phyloP scores from a whole-genome alignment of 2,329 filamentous ascomycete genomes.

The Orbilia brochopaga region DNA sequence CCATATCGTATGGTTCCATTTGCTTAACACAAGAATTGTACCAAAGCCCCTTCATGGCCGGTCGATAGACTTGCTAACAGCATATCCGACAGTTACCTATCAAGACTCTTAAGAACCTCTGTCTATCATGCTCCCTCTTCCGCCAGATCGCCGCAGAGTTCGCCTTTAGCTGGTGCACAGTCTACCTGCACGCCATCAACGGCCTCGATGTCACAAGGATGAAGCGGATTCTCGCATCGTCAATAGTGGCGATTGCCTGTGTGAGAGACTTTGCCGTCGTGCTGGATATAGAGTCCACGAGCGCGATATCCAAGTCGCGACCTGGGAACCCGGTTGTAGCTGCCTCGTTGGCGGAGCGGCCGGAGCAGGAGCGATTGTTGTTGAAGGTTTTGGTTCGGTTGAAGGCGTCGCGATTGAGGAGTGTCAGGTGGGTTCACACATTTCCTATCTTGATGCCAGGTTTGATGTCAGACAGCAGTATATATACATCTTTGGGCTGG shows the following conservation, averaged over 20 bases:
- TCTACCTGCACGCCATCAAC: neutral
- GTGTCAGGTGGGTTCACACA: neutral
- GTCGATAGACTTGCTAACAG: neutral
- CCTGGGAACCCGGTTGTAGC: neutral
- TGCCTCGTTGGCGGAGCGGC: neutral
- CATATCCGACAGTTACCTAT: neutral
- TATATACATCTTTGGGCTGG: no score
- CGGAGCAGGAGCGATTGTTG: neutral
- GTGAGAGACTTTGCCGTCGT: slow-evolving; percentile 1
- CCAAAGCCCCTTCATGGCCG: no score
- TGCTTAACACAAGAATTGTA: no score
- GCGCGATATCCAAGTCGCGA: no score
- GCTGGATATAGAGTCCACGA: neutral
- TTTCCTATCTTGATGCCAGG: no score
- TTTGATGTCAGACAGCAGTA: no score
- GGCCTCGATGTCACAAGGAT: neutral
- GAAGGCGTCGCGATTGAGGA: neutral
- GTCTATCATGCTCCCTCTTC: slow-evolving; percentile 4
- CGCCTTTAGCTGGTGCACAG: neutral
- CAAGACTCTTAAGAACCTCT: neutral
- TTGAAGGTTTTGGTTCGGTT: neutral
- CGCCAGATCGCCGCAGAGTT: neutral
- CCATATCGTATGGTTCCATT: no score
- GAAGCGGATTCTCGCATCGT: neutral
- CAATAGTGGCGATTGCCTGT: neutral